Base-by-base conservation (phyloP, 352 stramenopile species). In the Elongisporangium anandrum region DNA sequence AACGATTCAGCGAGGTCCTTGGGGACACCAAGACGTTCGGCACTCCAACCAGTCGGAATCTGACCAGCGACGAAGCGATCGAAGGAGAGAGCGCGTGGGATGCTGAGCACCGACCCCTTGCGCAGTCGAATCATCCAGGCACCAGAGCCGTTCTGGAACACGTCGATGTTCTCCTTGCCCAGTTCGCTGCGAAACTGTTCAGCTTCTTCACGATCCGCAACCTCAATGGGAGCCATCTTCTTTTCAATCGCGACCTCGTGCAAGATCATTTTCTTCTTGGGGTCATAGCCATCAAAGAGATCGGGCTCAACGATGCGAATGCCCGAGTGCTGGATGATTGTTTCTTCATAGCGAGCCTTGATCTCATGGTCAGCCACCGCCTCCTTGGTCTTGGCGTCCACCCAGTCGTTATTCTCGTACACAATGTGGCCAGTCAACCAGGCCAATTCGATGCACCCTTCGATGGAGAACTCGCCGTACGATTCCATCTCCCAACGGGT, bases 401-500 rank as follows among this genome's bases (percentile, higher is more conserved):
- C 72, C 87, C 88, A 96, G 57, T 83, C 81, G 53, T 83, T 85
- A 59, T 89, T 88, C 51, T 94, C 75, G 54, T 88, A 92, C 64
- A 75, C 64, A 57, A 96, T 96, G 59, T 78, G 80, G 17, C 88
- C 87, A 4, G 84, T 92, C 19, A 95, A 50, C 88, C 87, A 96
- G 16, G 87, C 88, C 10, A 96, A 54, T 59, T 96, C 88, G 53
- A 96, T 91, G 59, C 82, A 90, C 19, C 88, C 88, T 83, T 96
- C 87, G 15, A 96, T 62, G 23, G 88, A 96, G 62, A 96, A 95
- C 63, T 94, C 77, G 50, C 88, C 88, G 66, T 79, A 95, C 54
- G 83, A 92, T 64, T 96, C 88, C 82, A 96, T 96, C 70, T 96
- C 88, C 88, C 88, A 96, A 7, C 85, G 82, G 22, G 87, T 95